Percentiles rank a stretch among this genome's conserved stretches.
These are phyloP conservation scores for Apiospora arundinis DNA, from an alignment of 2,329 filamentous ascomycete genomes.

Conservation along the genomic window DNA sequence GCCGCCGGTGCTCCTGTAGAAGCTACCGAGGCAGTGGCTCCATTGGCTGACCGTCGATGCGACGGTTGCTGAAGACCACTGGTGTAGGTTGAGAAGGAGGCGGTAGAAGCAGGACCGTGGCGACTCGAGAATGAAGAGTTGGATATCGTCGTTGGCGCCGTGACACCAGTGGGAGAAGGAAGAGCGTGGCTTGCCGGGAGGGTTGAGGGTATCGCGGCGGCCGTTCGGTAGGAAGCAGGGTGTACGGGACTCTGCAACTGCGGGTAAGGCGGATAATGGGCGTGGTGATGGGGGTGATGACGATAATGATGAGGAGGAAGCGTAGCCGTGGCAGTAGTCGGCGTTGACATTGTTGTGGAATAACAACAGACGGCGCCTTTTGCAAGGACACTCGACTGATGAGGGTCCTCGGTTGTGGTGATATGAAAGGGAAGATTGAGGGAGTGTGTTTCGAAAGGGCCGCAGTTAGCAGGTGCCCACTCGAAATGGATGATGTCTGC, in stretches of 20 bases:
- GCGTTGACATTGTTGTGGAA: conserved; percentile 73
- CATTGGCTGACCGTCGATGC: conserved; percentile 41
- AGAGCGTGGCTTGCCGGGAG: conserved; percentile 43
- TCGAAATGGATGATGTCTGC: conserved; percentile 22
- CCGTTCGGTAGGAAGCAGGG: conserved; percentile 55
- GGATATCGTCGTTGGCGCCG: conserved; percentile 43
- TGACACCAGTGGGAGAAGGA: conserved; percentile 42
- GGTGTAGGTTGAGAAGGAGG: conserved; percentile 39
- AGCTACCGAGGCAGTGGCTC: conserved; percentile 42
- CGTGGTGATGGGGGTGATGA: conserved; percentile 65
- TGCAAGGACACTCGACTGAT: conserved; percentile 20
- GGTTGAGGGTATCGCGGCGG: conserved; percentile 32
- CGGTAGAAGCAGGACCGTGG: conserved; percentile 41
- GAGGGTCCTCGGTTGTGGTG: conserved; percentile 19
- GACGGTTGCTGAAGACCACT: conserved; percentile 30
- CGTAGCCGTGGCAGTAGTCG: conserved; percentile 77
- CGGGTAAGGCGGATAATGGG: conserved; percentile 42
- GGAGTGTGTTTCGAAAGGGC: conserved; percentile 19
- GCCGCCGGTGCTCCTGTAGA: conserved; percentile 33
- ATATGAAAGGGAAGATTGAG: conserved; percentile 20
- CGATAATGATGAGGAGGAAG: conserved; percentile 71
- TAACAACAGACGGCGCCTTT: conserved; percentile 20
- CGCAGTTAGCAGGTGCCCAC: conserved; percentile 19
- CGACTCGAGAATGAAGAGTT: conserved; percentile 30
- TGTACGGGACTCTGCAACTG: conserved; percentile 34